A percentile compares a stretch with the other conserved stretches of the same genome.
Evolutionary conservation across 306 rosid genomes (phyloP).

Genomic region (Castanea sativa): DNA sequence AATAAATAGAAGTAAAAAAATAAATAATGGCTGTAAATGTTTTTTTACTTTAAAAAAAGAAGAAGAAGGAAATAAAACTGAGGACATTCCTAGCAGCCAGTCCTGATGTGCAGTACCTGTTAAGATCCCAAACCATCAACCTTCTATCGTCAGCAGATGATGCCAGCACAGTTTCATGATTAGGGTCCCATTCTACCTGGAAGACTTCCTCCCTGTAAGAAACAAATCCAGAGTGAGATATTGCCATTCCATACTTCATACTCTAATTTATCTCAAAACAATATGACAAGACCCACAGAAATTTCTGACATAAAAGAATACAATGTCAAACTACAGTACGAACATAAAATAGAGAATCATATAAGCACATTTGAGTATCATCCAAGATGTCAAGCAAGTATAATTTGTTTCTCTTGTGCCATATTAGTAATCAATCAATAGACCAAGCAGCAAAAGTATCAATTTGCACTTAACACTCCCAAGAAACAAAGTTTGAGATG

Average conservation of each 20-base stretch:
- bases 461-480: too few relatives aligned
- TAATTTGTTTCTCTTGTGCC: too few relatives aligned
- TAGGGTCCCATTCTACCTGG: conserved; percentile 99
- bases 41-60: background rate
- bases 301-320: too few relatives aligned
- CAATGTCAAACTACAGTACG: too few relatives aligned
- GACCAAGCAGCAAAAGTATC: too few relatives aligned
- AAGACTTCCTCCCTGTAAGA: conserved; percentile 78
- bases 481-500: too few relatives aligned
- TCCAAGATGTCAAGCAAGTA: too few relatives aligned
- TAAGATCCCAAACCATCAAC: conserved; percentile 95
- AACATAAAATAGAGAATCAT: too few relatives aligned
- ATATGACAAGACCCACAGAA: too few relatives aligned
- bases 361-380: too few relatives aligned
- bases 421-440: too few relatives aligned
- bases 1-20: background rate
- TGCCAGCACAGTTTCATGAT: conserved; percentile 81
- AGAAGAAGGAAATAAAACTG: background rate
- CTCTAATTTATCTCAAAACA: too few relatives aligned
- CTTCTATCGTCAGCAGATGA: conserved; percentile 87
- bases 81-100: background rate
- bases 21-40: background rate
- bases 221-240: conserved; percentile 4
- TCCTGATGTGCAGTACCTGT: conserved; percentile 45
- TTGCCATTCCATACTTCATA: background rate